These are phyloP conservation scores for Aspergillus sclerotialis DNA, from an alignment of 2,329 filamentous ascomycete genomes.

Conservation along the genomic window DNA sequence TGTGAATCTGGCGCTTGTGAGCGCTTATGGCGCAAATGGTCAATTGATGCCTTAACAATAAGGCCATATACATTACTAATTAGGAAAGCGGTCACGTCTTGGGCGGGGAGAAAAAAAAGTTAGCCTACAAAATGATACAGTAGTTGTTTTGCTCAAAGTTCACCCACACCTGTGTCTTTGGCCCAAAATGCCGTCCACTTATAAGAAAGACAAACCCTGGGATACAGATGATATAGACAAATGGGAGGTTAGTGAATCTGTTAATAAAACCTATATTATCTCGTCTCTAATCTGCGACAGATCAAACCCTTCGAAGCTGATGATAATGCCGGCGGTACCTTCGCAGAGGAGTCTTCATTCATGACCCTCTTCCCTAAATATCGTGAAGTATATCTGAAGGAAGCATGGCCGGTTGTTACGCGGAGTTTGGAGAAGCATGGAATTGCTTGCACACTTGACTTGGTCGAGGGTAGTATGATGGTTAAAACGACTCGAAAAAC, in stretches of 20 bases:
- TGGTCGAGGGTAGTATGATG: slow-evolving; percentile 94
- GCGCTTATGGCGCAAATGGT: slow-evolving; percentile 11
- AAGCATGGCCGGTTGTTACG: slow-evolving; percentile 88
- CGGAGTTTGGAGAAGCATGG: slow-evolving; percentile 78
- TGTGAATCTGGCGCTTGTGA: slow-evolving; percentile 11
- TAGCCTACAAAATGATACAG: slow-evolving; percentile 2
- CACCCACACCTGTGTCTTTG: no score
- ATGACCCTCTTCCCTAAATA: slow-evolving; percentile 84
- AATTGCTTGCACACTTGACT: slow-evolving; percentile 84
- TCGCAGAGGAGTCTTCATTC: slow-evolving; percentile 91
- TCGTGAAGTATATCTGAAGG: slow-evolving; percentile 85
- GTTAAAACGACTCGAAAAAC: slow-evolving; percentile 92
- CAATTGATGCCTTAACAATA: slow-evolving; percentile 2
- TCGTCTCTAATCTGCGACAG: slow-evolving; percentile 30
- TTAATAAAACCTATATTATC: background rate
- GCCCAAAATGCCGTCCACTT: slow-evolving; percentile 70
- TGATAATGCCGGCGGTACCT: slow-evolving; percentile 78
- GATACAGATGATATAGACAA: slow-evolving; percentile 97
- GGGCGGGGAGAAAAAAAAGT: slow-evolving; percentile 14
- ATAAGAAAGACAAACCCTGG: slow-evolving; percentile 88
- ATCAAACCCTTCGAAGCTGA: slow-evolving; percentile 76
- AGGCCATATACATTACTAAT: slow-evolving; percentile 7
- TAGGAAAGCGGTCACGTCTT: slow-evolving; percentile 16
- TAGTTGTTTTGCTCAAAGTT: background rate
- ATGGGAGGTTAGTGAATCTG: slow-evolving; percentile 61